These are phyloP conservation scores for Brassica incana DNA, from an alignment of 345 rosid genomes.

Conservation along the genomic window DNA sequence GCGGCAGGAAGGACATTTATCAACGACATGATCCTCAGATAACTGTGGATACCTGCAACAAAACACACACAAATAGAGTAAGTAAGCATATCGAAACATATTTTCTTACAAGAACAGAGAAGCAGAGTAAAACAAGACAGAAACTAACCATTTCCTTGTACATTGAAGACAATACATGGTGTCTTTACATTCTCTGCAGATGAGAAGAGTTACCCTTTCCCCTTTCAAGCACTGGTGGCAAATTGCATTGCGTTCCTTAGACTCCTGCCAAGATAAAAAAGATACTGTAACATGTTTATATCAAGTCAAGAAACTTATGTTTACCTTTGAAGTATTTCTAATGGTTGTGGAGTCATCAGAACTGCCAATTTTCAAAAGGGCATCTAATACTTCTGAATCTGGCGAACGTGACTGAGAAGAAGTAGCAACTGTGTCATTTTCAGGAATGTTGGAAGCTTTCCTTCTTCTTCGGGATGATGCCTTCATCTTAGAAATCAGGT, in stretches of 20 bases:
- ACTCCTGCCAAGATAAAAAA: conserved; percentile 38
- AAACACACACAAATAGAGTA: conserved; percentile 1
- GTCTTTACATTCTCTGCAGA: conserved; percentile 51
- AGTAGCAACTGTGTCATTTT: neutral
- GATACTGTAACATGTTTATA: neutral
- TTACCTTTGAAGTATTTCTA: conserved; percentile 19
- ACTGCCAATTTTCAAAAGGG: conserved; percentile 5
- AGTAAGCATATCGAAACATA: neutral
- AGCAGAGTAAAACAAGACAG: neutral
- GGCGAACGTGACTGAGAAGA: conserved; percentile 17
- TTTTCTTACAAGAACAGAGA: neutral
- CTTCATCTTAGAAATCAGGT: neutral
- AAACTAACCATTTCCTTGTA: conserved; percentile 61
- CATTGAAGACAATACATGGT: conserved; percentile 59
- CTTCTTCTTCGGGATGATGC: conserved; percentile 11
- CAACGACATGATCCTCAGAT: conserved; percentile 52
- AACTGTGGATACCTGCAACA: conserved; percentile 70
- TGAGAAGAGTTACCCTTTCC: conserved; percentile 52
- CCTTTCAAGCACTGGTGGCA: conserved; percentile 84
- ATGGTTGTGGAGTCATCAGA: conserved; percentile 17
- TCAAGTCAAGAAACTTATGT: neutral
- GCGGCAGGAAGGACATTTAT: conserved; percentile 72
- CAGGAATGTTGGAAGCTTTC: neutral
- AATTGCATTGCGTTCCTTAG: conserved; percentile 20
- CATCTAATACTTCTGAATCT: conserved; percentile 28